A percentile compares a stretch with the other conserved stretches of the same genome.
Evolutionary conservation across 352 stramenopile genomes (phyloP).

Genomic region (Hyaloperonospora arabidopsidis): DNA sequence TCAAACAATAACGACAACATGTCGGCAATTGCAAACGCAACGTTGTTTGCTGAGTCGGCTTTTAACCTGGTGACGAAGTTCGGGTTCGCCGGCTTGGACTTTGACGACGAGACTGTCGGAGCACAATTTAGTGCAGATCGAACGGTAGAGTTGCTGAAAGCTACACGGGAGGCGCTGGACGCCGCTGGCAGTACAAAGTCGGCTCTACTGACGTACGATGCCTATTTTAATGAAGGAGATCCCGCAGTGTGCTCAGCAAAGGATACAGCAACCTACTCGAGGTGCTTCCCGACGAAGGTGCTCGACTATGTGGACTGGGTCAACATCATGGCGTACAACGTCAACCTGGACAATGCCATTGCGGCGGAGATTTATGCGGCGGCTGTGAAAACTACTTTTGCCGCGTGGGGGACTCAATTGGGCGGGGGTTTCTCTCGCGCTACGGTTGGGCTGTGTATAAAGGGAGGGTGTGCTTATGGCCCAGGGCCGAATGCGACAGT

Average conservation of each 20-base stretch:
- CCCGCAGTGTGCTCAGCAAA: slow-evolving; percentile 45
- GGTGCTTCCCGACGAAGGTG: slow-evolving; percentile 52
- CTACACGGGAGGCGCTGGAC: slow-evolving; percentile 39
- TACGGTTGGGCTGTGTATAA: slow-evolving; percentile 52
- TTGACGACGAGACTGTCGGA: slow-evolving; percentile 72
- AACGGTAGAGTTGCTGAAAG: slow-evolving; percentile 39
- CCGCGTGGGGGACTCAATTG: slow-evolving; percentile 39
- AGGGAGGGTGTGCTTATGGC: slow-evolving; percentile 49
- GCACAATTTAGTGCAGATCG: slow-evolving; percentile 41
- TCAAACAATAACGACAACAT: slow-evolving; percentile 69
- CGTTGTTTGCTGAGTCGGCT: slow-evolving; percentile 45
- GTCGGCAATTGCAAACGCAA: slow-evolving; percentile 32
- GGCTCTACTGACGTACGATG: slow-evolving; percentile 63
- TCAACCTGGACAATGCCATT: slow-evolving; percentile 32
- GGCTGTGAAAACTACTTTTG: slow-evolving; percentile 50
- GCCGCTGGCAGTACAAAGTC: slow-evolving; percentile 12
- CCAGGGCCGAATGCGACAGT: slow-evolving; percentile 48
- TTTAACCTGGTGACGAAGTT: slow-evolving; percentile 48
- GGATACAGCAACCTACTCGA: slow-evolving; percentile 32
- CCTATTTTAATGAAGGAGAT: slow-evolving; percentile 59
- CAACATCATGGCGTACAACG: slow-evolving; percentile 84
- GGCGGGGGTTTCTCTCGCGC: slow-evolving; percentile 38
- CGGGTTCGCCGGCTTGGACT: slow-evolving; percentile 59
- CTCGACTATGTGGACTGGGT: slow-evolving; percentile 62
- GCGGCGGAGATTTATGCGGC: slow-evolving; percentile 47